Evolutionary conservation across 2,329 filamentous ascomycete genomes (phyloP), one percentile per base, ranked within the genome.

Genomic region (Fusarium burgessii): DNA sequence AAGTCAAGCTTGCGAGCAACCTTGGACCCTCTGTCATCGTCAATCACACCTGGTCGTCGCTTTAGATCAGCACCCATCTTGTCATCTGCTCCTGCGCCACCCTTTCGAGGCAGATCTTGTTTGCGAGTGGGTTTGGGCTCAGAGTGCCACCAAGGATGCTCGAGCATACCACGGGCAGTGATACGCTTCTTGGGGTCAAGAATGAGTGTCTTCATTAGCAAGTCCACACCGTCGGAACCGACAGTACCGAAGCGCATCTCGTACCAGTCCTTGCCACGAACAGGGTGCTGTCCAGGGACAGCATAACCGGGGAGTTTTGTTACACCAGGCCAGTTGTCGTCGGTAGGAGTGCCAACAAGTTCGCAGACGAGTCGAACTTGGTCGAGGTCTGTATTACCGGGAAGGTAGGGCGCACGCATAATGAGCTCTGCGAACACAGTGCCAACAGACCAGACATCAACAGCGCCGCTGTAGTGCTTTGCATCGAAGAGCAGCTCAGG

Each of bases 311-410:
- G 90, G 14, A 99, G 85, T 70, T 90, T 90, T 7, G 90, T 90
- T 11, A 99, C 95, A 32, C 95, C 95, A 2, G 96, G 95, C 96
- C 96, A 99, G 79, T 94, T 95, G 18, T 96, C 93, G 78, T 99
- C 96, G 7, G 90, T 96, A 0, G 96, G 96, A 0, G 94, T 97
- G 62, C 96, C 96, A 70, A 98, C 90, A 58, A 91, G 90, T 77
- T 94, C 90, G 78, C 91, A 94, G 70, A 98, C 97, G 73, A 95
- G 88, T 62, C 89, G 87, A 72, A 98, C 88, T 84, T 98, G 95
- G 76, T 95, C 90, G 70, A 98, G 86, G 79, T 98, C 96, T 4
- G 90, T 93, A 78, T 93, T 91, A 4, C 93, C 94, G 2, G 93
- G 90, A 62, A 98, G 88, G 77, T 94, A 97, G 1, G 95, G 94